These are phyloP conservation scores for Rhodosorus marinus DNA, from an alignment of 23 red algal species.

Conservation along the genomic window DNA sequence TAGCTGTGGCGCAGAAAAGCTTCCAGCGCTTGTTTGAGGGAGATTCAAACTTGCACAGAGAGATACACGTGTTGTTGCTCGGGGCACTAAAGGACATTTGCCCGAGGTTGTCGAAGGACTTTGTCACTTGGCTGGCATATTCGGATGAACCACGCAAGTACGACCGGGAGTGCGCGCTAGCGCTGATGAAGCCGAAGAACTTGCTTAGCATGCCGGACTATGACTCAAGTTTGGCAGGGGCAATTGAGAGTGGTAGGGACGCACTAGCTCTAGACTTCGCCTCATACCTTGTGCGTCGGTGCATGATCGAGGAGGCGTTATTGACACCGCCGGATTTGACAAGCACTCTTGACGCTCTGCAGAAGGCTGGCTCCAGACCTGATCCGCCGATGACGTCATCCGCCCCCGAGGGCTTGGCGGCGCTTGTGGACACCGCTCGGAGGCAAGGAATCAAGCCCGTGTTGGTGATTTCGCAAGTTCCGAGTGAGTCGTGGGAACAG, in stretches of 20 bases:
- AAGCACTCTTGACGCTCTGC: constrained; percentile 34
- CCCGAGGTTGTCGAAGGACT: constrained; percentile 39
- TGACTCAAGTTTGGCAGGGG: constrained; percentile 44
- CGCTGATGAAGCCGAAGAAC: constrained; percentile 16
- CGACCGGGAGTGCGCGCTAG: constrained; percentile 29
- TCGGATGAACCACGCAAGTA: constrained; percentile 31
- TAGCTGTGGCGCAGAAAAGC: constrained; percentile 62
- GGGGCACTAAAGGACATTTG: constrained; percentile 35
- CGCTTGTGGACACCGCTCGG: constrained; percentile 21
- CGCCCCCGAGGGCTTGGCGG: constrained; percentile 17
- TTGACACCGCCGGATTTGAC: constrained; percentile 49
- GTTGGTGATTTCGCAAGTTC: too few species aligned
- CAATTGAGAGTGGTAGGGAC: constrained; percentile 54
- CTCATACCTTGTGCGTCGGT: constrained; percentile 26
- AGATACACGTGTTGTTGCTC: constrained; percentile 60
- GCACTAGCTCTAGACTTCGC: constrained; percentile 46
- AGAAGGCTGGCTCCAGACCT: constrained; percentile 23
- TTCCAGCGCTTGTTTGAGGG: constrained; percentile 57
- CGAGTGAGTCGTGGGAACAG: too few species aligned
- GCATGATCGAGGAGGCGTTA: constrained; percentile 37
- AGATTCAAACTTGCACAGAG: constrained; percentile 41
- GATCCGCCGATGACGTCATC: constrained; percentile 3
- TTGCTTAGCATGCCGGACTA: constrained; percentile 39
- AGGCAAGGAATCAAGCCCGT: constrained; percentile 10
- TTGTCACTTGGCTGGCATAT: constrained; percentile 60